These are phyloP conservation scores for Avena sativa DNA, from an alignment of 176 grass and related monocot species.

Conservation along the genomic window DNA sequence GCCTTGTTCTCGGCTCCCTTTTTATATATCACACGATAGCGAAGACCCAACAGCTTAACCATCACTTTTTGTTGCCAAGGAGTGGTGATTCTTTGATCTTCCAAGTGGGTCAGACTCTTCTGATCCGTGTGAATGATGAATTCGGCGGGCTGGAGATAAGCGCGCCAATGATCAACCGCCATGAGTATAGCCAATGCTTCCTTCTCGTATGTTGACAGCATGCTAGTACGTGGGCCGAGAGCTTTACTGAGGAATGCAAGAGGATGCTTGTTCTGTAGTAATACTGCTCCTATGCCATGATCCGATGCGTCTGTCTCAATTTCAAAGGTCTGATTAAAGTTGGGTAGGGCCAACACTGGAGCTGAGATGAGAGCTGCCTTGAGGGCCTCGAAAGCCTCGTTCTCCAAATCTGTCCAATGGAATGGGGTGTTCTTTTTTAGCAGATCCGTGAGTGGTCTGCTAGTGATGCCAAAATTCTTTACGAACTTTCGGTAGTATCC, in stretches of 20 bases:
- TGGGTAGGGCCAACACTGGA: rapidly evolving
- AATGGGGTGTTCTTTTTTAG: not conserved
- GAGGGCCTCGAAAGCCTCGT: rapidly evolving
- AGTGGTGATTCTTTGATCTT: not conserved
- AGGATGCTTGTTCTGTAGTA: not conserved
- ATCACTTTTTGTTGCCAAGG: not conserved
- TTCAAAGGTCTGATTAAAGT: not conserved
- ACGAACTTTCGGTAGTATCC: not conserved
- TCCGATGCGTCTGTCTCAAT: not conserved
- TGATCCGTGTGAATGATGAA: not conserved
- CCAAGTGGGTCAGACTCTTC: not conserved
- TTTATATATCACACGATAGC: not conserved
- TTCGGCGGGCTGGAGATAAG: not conserved
- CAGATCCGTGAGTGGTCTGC: not conserved
- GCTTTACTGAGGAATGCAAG: not conserved
- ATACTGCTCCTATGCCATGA: not conserved
- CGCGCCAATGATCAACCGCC: not conserved
- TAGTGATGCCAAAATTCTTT: rapidly evolving
- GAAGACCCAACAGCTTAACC: not conserved
- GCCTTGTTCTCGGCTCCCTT: not conserved
- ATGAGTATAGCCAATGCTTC: not conserved
- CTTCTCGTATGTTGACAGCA: not conserved
- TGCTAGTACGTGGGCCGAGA: not conserved
- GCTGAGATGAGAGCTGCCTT: not conserved
- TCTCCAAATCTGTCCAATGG: rapidly evolving